These are phyloP conservation scores for Potentilla sterilis DNA, from an alignment of 306 rosid genomes.

Conservation along the genomic window DNA sequence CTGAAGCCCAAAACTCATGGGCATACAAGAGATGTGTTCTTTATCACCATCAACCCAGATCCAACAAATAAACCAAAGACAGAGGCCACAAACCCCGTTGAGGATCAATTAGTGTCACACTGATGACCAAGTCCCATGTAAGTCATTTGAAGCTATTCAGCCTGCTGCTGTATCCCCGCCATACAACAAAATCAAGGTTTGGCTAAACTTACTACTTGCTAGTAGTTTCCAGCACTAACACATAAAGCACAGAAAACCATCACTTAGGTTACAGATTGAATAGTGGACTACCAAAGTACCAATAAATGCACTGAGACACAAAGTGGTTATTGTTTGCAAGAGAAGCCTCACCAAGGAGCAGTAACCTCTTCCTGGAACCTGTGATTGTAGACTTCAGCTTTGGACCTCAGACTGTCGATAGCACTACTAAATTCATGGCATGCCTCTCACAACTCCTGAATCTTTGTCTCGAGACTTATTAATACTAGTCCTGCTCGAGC, in stretches of 20 bases:
- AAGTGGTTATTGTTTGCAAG: no score
- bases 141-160: not conserved
- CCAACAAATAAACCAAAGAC: not conserved
- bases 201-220: no score
- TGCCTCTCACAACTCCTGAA: constrained; percentile 65
- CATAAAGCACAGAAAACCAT: no score
- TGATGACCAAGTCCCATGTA: not conserved
- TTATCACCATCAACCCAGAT: not conserved
- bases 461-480: constrained; percentile 57
- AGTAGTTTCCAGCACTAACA: no score
- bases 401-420: constrained; percentile 51
- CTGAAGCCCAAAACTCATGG: constrained; percentile 3
- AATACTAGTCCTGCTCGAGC: constrained; percentile 47
- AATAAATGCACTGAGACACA: no score
- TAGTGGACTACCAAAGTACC: no score
- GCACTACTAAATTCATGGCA: constrained; percentile 57
- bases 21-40: not conserved
- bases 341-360: constrained; percentile 56
- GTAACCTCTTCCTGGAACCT: constrained; percentile 50
- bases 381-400: constrained; percentile 46
- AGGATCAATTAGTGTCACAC: not conserved
- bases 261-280: no score
- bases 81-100: not conserved
- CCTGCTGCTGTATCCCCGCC: not conserved
- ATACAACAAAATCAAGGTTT: no score